Base-by-base conservation (phyloP, 140 eudicot genomes). In the Erigeron philadelphicus region DNA sequence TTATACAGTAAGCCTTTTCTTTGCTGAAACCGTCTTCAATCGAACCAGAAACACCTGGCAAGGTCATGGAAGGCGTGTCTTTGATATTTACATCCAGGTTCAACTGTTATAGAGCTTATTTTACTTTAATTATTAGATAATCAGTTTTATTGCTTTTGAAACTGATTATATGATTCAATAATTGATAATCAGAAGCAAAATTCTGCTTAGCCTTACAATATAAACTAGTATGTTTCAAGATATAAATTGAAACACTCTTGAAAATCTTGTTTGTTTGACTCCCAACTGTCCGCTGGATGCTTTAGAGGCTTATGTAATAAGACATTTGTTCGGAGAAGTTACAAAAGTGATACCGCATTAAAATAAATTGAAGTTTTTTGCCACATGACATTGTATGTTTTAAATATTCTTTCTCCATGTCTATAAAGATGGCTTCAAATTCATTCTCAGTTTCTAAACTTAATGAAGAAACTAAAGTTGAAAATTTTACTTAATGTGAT, bases 11-110 rank as follows among this genome's bases (percentile, higher is more conserved):
- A 74, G 65, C 75, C 83, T 82, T 19, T 61, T 44, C 54, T 82
- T 82, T 54, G 81, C 86, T 0, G 86, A 82, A 46, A 78, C 79
- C 1, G 74, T 78, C 21, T 72, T 81, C 38, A 74, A 82, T 67
- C 72, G 61, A 44, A 66, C 54, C 47, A 76, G 42, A 35, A 64
- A 23, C 61, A 68, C 68, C 7, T 82, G 80, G 83, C 63, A 74
- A 60, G 76, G 80, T 49, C 68, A 69, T 19, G 77, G 72, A 21
- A 81, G 80, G 63, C 88, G 88, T 64, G 31, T 81, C 71, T 84
- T 84, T 78, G 84, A 81, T 68, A 84, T 84, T 55, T 77, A 69
- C 66, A 75, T 84, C 57, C 88, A 84, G 88, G 88, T 84, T 74
- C 35, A 15, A 38, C 16, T 46, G 38, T 31, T 31, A 31, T 31